phyloP scores from a whole-genome alignment of 78 protist species.

The Dictyostelium citrinum region DNA sequence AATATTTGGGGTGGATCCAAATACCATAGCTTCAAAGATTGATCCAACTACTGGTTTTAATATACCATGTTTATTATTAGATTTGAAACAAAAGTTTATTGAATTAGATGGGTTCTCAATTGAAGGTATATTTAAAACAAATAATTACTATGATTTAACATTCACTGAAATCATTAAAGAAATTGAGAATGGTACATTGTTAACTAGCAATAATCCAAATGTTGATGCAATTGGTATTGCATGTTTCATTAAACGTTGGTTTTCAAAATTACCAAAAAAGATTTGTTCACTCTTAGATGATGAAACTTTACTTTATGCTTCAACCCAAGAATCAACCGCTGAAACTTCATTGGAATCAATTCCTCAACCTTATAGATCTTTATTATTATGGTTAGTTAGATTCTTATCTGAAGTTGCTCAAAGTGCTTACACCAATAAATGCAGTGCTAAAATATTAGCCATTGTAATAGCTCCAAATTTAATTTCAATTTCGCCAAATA shows the following conservation, averaged over 20 bases:
- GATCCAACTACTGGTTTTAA: conserved; percentile 14
- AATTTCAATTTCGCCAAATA: not conserved
- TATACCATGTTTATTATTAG: conserved; percentile 27
- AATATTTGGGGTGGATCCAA: conserved; percentile 39
- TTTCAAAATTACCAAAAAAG: conserved; percentile 49
- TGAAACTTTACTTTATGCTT: not conserved
- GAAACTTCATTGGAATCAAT: not conserved
- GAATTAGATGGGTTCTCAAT: conserved; percentile 37
- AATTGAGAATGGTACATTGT: not conserved
- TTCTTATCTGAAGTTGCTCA: conserved; percentile 47
- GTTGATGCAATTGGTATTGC: conserved; percentile 42
- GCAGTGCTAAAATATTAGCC: conserved; percentile 37
- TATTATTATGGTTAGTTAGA: conserved; percentile 34
- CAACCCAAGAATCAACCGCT: not conserved
- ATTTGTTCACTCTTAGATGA: conserved; percentile 27
- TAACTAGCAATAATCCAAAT: not conserved
- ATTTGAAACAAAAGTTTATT: conserved; percentile 28
- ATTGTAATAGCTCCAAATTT: conserved; percentile 11
- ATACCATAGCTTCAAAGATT: not conserved
- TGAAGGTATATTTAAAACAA: conserved; percentile 46
- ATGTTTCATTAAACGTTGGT: conserved; percentile 59
- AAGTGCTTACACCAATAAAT: conserved; percentile 21
- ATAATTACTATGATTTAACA: not conserved
- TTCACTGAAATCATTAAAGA: not conserved
- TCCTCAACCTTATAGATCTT: conserved; percentile 29